A percentile compares a stretch with the other conserved stretches of the same genome.
Evolutionary conservation across 352 stramenopile genomes (phyloP).

Genomic region (Pythium vanterpoolii): DNA sequence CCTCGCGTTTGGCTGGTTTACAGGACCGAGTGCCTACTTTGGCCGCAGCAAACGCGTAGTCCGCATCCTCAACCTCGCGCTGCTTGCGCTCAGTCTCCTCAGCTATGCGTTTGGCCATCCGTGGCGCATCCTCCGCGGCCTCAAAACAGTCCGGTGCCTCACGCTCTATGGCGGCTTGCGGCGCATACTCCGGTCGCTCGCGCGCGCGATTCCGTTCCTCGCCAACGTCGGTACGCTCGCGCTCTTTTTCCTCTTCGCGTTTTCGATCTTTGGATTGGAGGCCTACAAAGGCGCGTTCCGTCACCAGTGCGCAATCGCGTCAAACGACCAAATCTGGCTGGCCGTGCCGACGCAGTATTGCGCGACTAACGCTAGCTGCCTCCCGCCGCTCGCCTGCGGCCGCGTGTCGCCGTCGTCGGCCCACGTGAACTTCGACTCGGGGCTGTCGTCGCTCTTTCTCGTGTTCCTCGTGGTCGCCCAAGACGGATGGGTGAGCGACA

Average conservation of each 20-base stretch:
- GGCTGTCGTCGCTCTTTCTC: slow-evolving; percentile 64
- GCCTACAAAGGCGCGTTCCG: slow-evolving; percentile 55
- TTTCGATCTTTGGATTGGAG: slow-evolving; percentile 76
- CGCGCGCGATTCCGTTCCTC: slow-evolving; percentile 65
- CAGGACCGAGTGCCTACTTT: slow-evolving; percentile 46
- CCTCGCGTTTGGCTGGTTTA: slow-evolving; percentile 47
- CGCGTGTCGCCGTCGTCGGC: slow-evolving; percentile 32
- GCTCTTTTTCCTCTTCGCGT: slow-evolving; percentile 72
- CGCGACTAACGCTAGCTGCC: slow-evolving; percentile 38
- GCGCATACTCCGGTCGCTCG: slow-evolving; percentile 63
- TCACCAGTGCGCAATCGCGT: slow-evolving; percentile 37
- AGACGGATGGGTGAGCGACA: slow-evolving; percentile 73
- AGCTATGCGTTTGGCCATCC: slow-evolving; percentile 30
- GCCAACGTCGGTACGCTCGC: slow-evolving; percentile 70
- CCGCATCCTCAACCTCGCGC: slow-evolving; percentile 47
- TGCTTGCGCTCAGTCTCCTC: slow-evolving; percentile 48
- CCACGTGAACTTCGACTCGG: slow-evolving; percentile 71
- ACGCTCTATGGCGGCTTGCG: slow-evolving; percentile 61
- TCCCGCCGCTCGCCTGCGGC: slow-evolving; percentile 23
- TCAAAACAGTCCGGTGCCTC: slow-evolving; percentile 66
- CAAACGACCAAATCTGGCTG: slow-evolving; percentile 1
- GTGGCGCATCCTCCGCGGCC: slow-evolving; percentile 54
- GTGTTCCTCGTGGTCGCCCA: slow-evolving; percentile 79
- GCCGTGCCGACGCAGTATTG: slow-evolving; percentile 54
- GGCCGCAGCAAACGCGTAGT: slow-evolving; percentile 32